Conservation (phyloP, 257 asterid species). For the Rauvolfia tetraphylla region DNA sequence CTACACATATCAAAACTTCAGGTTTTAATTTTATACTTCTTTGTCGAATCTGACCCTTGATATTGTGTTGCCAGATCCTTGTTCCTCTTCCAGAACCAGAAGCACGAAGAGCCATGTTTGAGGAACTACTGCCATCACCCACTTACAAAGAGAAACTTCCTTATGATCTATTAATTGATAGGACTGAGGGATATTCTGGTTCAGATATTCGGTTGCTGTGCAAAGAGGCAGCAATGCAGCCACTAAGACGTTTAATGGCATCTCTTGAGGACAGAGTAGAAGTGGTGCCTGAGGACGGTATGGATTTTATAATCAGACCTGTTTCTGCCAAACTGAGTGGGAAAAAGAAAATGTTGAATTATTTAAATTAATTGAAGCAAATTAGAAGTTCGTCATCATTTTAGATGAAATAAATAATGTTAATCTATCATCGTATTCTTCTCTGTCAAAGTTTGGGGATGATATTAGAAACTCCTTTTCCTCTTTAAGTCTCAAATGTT, state of each 20-base stretch:
- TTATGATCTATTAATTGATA: constrained; percentile 68
- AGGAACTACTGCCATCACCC: constrained; percentile 61
- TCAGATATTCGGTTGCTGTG: constrained; percentile 87
- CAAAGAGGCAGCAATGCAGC: constrained; percentile 99
- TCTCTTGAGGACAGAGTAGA: constrained; percentile 64
- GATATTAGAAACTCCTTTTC: neutral
- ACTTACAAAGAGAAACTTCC: constrained; percentile 56
- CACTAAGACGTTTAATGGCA: constrained; percentile 75
- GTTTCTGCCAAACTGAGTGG: neutral
- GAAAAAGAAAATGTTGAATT: neutral
- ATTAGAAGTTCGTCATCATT: neutral
- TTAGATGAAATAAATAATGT: neutral
- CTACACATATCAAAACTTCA: neutral
- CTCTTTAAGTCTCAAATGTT: neutral
- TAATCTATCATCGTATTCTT: neutral
- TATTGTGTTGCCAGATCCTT: constrained; percentile 58
- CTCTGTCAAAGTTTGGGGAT: neutral
- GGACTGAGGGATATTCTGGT: constrained; percentile 81
- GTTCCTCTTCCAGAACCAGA: constrained; percentile 96
- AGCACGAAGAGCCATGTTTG: constrained; percentile 91
- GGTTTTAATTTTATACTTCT: neutral
- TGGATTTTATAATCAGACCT: neutral
- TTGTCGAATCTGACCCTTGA: constrained; percentile 5
- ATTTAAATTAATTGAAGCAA: neutral
- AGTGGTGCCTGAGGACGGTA: constrained; percentile 81